A percentile compares a stretch with the other conserved stretches of the same genome.
These are phyloP conservation scores for Camelina hispida DNA, from an alignment of 345 rosid genomes.

Conservation along the genomic window DNA sequence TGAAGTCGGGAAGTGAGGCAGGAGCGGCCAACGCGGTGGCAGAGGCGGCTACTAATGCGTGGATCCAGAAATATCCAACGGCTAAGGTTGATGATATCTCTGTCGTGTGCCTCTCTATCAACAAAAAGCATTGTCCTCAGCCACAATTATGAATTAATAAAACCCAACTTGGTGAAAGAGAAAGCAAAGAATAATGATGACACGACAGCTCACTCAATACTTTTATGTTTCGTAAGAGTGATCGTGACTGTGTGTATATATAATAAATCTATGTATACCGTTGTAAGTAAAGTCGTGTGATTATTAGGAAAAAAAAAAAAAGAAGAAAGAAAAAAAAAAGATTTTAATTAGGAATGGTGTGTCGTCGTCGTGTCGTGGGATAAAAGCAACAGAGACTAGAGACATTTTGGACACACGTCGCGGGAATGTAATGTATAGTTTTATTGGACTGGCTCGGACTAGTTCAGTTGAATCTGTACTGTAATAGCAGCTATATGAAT, in stretches of 20 bases:
- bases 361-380: slow-evolving; percentile 17
- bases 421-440: slow-evolving; percentile 1
- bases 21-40: slow-evolving; percentile 65
- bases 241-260: background rate
- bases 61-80: slow-evolving; percentile 68
- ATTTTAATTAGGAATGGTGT: slow-evolving; percentile 14
- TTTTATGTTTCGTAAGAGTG: slow-evolving; percentile 19
- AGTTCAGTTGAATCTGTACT: background rate
- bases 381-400: slow-evolving; percentile 34
- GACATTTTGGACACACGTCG: slow-evolving; percentile 32
- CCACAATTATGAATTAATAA: slow-evolving; percentile 9
- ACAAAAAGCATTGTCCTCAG: slow-evolving; percentile 20
- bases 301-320: background rate
- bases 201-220: slow-evolving; percentile 26
- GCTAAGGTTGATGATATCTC: slow-evolving; percentile 75
- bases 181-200: background rate
- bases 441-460: background rate
- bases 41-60: slow-evolving; percentile 63
- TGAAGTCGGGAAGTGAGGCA: slow-evolving; percentile 49
- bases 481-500: background rate
- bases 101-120: slow-evolving; percentile 64
- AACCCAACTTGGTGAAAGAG: slow-evolving; percentile 2
- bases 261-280: background rate
- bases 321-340: background rate
- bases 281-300: slow-evolving; percentile 13